Conservation (phyloP, 2,329 filamentous ascomycete genomes). For the Boeremia lycopersici region DNA sequence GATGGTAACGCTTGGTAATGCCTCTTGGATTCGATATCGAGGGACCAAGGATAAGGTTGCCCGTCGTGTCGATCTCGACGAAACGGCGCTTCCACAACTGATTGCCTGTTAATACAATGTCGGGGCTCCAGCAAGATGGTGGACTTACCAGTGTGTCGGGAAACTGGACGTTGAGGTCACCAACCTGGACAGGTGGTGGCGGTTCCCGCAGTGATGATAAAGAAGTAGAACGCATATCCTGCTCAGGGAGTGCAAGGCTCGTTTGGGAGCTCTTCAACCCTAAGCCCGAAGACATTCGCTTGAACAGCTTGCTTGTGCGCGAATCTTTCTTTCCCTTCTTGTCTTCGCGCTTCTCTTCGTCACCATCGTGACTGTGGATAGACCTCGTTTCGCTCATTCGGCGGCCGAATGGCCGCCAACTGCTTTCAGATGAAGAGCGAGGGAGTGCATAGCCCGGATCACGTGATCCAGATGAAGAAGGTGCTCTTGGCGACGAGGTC, state of each 20-base stretch:
- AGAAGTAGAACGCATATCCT: slow-evolving; percentile 35
- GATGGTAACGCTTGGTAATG: slow-evolving; percentile 79
- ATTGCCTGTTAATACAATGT: slow-evolving; percentile 8
- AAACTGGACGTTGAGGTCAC: slow-evolving; percentile 96
- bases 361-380: slow-evolving; percentile 38
- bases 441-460: slow-evolving; percentile 40
- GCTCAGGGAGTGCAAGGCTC: slow-evolving; percentile 49
- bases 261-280: slow-evolving; percentile 57
- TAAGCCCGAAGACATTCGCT: slow-evolving; percentile 66
- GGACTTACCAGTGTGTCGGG: slow-evolving; percentile 76
- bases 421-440: slow-evolving; percentile 49
- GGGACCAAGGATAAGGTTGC: slow-evolving; percentile 79
- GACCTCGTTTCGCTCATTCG: slow-evolving; percentile 46
- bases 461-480: slow-evolving; percentile 40
- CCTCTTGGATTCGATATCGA: slow-evolving; percentile 67
- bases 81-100: slow-evolving; percentile 91
- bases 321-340: slow-evolving; percentile 60
- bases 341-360: slow-evolving; percentile 49
- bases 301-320: slow-evolving; percentile 67
- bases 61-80: slow-evolving; percentile 82
- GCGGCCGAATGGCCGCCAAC: slow-evolving; percentile 46
- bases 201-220: slow-evolving; percentile 47
- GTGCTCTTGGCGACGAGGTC: slow-evolving; percentile 34
- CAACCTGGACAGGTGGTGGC: slow-evolving; percentile 70
- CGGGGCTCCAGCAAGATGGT: not conserved